These are phyloP conservation scores for Hericium erinaceus DNA, from an alignment of 768 basidiomycete species.

Conservation along the genomic window DNA sequence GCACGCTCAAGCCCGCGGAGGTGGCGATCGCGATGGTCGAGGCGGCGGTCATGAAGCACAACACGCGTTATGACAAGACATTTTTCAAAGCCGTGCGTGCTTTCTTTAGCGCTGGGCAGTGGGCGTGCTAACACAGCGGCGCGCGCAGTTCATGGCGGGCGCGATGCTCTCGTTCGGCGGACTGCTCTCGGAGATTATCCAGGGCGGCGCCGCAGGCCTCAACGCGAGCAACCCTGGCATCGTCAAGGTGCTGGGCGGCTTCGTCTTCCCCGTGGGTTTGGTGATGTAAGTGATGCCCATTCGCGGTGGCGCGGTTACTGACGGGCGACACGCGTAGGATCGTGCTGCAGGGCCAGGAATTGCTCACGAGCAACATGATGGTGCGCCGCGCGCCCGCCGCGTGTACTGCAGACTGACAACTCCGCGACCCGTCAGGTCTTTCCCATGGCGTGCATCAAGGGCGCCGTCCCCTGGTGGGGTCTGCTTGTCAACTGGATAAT, in stretches of 20 bases:
- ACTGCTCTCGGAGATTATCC: constrained; percentile 48
- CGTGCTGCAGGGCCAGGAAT: constrained; percentile 58
- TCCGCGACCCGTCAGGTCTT: constrained; percentile 35
- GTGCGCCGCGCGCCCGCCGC: constrained; percentile 22
- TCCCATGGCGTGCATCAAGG: constrained; percentile 56
- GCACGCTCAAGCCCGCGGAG: constrained; percentile 48
- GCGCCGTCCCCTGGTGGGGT: constrained; percentile 62
- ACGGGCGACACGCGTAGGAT: constrained; percentile 37
- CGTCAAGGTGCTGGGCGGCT: constrained; percentile 54
- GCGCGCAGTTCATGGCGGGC: constrained; percentile 52
- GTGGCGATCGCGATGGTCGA: constrained; percentile 52
- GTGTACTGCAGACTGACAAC: not conserved
- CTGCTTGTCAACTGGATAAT: constrained; percentile 60
- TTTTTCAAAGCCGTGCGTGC: constrained; percentile 64
- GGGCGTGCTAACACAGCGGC: not conserved
- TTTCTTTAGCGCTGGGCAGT: not conserved
- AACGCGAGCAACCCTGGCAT: constrained; percentile 51
- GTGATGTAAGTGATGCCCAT: constrained; percentile 44
- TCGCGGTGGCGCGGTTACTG: not conserved
- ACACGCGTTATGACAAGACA: constrained; percentile 45
- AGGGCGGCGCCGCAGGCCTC: constrained; percentile 48
- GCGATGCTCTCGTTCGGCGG: constrained; percentile 72
- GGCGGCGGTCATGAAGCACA: constrained; percentile 51
- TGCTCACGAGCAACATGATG: constrained; percentile 74
- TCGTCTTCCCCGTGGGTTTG: constrained; percentile 71